Base-by-base conservation (phyloP, 208 protist genomes). In the Wallacemonas collosoma region DNA sequence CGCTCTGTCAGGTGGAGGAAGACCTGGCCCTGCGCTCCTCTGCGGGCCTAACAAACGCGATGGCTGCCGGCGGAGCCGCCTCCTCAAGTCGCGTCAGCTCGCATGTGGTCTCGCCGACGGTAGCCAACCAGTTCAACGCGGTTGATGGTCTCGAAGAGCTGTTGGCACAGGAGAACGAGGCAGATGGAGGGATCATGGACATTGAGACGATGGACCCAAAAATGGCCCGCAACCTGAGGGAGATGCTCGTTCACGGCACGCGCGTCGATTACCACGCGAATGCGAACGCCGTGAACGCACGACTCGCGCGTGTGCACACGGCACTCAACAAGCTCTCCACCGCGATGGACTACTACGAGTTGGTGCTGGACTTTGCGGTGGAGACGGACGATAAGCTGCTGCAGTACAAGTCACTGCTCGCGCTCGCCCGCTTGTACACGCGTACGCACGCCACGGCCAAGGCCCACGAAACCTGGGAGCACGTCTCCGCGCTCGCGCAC, bases 361-460 rank as follows among this genome's bases (percentile, higher is more conserved):
- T 87, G 7, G 92, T 95, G 55, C 72, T 94, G 40, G 88, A 87
- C 40, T 90, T 89, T 68, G 86, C 88, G 14, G 76, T 79, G 26
- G 85, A 93, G 62, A 84, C 70, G 40, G 58, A 81, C 11, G 83
- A 96, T 76, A 80, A 81, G 69, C 72, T 95, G 63, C 80, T 96
- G 35, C 77, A 90, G 71, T 96, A 96, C 78, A 85, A 85, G 67
- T 81, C 89, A 0, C 79, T 87, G 76, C 72, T 95, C 60, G 87
- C 71, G 6, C 92, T 96, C 50, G 89, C 92, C 0, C 85, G 89
- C 14, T 72, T 96, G 15, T 89, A 92, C 81, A 94, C 89, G 1
- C 68, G 74, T 8, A 79, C 79, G 39, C 67, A 78, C 9, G 68
- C 77, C 14, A 73, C 39, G 14, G 35, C 73, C 15, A 86, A 89